Evolutionary conservation across 2,329 filamentous ascomycete species (phyloP).

Genomic region (Ophiostoma piceae): DNA sequence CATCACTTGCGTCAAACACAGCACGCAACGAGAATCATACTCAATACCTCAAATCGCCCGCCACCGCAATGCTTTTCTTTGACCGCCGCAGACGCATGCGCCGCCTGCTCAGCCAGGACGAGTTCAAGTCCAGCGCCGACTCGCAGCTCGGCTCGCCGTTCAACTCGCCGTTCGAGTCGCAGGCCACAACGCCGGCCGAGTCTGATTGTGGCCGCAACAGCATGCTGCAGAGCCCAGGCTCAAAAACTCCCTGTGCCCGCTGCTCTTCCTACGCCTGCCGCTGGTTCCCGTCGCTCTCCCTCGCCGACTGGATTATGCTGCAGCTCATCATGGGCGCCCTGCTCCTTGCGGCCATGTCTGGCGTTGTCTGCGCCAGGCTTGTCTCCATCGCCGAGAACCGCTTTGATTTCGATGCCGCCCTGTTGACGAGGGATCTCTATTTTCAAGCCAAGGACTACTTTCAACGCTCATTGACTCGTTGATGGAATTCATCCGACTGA

Average conservation of each 20-base stretch:
- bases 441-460: not conserved
- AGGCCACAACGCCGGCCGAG: not conserved
- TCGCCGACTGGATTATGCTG: not conserved
- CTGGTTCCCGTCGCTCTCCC: not conserved
- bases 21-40: not conserved
- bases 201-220: not conserved
- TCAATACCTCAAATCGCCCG: not conserved
- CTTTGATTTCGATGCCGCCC: not conserved
- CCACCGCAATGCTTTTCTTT: not conserved
- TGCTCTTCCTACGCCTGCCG: not conserved
- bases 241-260: not conserved
- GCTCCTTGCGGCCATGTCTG: not conserved
- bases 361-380: not conserved
- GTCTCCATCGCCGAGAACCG: not conserved
- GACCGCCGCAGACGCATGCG: not conserved
- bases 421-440: not conserved
- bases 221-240: not conserved
- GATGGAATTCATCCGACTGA: not conserved
- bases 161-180: not conserved
- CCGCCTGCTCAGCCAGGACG: not conserved
- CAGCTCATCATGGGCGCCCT: slow-evolving; percentile 1
- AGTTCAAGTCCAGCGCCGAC: not conserved
- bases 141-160: not conserved
- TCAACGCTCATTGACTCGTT: no score
- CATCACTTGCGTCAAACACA: not conserved